Percentiles rank a stretch among this genome's conserved stretches.
phyloP scores from a whole-genome alignment of 495 filamentous ascomycete species.

The Neurospora sp. region DNA sequence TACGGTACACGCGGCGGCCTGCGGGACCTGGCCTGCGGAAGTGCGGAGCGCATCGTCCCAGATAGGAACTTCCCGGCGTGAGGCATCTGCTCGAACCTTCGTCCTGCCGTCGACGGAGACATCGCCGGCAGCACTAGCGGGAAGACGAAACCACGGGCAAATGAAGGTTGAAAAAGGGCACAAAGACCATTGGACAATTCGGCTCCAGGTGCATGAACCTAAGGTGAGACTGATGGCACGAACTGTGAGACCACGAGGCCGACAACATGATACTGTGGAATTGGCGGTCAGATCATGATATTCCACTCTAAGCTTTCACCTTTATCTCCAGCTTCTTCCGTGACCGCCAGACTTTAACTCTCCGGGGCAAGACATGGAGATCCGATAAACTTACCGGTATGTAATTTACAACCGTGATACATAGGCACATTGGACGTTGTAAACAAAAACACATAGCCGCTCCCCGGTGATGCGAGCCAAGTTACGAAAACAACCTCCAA shows the following conservation, averaged over 20 bases:
- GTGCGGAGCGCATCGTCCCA: background rate
- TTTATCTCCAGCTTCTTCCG: background rate
- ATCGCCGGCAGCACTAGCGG: background rate
- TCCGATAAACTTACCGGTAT: background rate
- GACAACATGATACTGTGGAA: background rate
- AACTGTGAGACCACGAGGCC: background rate
- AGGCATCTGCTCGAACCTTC: background rate
- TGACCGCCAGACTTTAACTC: background rate
- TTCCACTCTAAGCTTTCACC: background rate
- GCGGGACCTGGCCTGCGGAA: background rate
- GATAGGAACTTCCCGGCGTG: background rate
- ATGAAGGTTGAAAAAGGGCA: background rate
- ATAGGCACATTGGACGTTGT: background rate
- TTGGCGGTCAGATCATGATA: background rate
- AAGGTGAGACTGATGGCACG: background rate
- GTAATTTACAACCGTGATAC: background rate
- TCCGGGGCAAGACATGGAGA: background rate
- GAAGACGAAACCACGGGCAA: background rate
- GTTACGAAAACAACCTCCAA: background rate
- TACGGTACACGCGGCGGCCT: background rate
- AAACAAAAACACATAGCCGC: background rate
- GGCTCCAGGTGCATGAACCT: background rate
- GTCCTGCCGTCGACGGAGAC: background rate
- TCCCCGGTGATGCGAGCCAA: background rate
- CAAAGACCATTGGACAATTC: background rate